Conservation (phyloP, 1,139 yeast genomes). For the Zygosaccharomyces pseudobailii region DNA sequence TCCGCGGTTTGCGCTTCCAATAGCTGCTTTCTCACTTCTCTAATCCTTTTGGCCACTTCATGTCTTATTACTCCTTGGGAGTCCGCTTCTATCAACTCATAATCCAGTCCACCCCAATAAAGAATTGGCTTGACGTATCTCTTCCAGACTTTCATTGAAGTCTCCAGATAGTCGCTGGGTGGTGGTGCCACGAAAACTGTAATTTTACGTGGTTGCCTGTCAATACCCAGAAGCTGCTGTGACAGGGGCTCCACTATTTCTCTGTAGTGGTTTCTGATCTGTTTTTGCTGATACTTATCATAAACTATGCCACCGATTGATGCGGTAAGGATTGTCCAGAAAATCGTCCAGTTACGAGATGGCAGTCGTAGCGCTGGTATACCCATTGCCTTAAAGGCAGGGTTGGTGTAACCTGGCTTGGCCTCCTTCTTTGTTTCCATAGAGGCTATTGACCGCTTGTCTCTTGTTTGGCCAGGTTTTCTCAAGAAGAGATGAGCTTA, state of each 20-base stretch:
- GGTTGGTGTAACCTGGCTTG: slow-evolving; percentile 62
- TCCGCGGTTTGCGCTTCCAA: slow-evolving; percentile 18
- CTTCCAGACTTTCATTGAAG: slow-evolving; percentile 68
- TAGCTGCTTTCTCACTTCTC: slow-evolving; percentile 55
- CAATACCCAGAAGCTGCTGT: slow-evolving; percentile 42
- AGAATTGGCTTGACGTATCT: slow-evolving; percentile 82
- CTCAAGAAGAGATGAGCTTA: neutral
- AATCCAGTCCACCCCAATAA: slow-evolving; percentile 83
- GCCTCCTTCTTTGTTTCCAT: slow-evolving; percentile 9
- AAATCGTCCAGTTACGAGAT: slow-evolving; percentile 88
- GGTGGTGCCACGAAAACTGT: slow-evolving; percentile 91
- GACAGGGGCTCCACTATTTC: slow-evolving; percentile 52
- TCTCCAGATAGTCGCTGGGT: slow-evolving; percentile 85
- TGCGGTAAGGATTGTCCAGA: slow-evolving; percentile 67
- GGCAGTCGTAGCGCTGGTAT: slow-evolving; percentile 74
- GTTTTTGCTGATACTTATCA: slow-evolving; percentile 70
- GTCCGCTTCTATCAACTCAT: slow-evolving; percentile 60
- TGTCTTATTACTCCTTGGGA: slow-evolving; percentile 88
- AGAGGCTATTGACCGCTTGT: neutral
- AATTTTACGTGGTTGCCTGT: slow-evolving; percentile 63
- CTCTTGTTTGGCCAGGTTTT: neutral
- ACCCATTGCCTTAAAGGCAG: slow-evolving; percentile 87
- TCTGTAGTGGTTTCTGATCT: slow-evolving; percentile 64
- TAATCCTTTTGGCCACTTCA: slow-evolving; percentile 75
- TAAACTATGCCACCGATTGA: slow-evolving; percentile 70